phyloP scores from a whole-genome alignment of 768 basidiomycete genomes.

The Russula ochroleuca region DNA sequence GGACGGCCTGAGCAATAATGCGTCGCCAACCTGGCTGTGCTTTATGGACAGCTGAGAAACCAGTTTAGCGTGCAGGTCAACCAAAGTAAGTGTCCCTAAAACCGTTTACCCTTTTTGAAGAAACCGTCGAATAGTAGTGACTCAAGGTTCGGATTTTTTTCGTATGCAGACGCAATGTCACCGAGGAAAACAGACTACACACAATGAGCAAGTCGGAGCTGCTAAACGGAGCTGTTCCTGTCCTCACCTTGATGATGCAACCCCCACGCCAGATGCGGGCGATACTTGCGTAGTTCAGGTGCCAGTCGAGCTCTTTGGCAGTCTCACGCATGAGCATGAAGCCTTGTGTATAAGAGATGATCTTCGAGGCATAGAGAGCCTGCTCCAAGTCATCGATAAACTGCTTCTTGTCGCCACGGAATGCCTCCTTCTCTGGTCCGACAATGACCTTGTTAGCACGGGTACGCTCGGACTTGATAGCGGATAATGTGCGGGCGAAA shows the following conservation, averaged over 20 bases:
- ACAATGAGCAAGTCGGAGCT: conserved; percentile 33
- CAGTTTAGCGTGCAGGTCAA: conserved; percentile 16
- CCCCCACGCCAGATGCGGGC: conserved; percentile 99
- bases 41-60: conserved; percentile 67
- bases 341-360: conserved; percentile 99
- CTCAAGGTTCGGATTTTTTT: conserved; percentile 79
- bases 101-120: conserved; percentile 78
- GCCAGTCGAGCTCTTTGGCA: conserved; percentile 89
- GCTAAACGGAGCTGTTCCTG: not conserved
- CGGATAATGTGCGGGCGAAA: conserved; percentile 95
- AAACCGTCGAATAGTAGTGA: conserved; percentile 94
- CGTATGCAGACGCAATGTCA: conserved; percentile 88
- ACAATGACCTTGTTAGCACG: conserved; percentile 88
- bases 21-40: conserved; percentile 99
- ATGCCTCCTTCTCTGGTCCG: conserved; percentile 87
- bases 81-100: not conserved
- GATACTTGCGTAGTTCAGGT: conserved; percentile 96
- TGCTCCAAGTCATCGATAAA: conserved; percentile 99
- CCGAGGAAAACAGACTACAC: conserved; percentile 71
- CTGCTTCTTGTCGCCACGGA: conserved; percentile 96
- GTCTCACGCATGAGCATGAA: conserved; percentile 99
- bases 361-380: conserved; percentile 98
- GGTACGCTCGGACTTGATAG: conserved; percentile 92
- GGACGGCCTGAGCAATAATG: conserved; percentile 89
- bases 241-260: conserved; percentile 89